Base-by-base conservation (phyloP, 331 rosid species). In the Cydonia oblonga region DNA sequence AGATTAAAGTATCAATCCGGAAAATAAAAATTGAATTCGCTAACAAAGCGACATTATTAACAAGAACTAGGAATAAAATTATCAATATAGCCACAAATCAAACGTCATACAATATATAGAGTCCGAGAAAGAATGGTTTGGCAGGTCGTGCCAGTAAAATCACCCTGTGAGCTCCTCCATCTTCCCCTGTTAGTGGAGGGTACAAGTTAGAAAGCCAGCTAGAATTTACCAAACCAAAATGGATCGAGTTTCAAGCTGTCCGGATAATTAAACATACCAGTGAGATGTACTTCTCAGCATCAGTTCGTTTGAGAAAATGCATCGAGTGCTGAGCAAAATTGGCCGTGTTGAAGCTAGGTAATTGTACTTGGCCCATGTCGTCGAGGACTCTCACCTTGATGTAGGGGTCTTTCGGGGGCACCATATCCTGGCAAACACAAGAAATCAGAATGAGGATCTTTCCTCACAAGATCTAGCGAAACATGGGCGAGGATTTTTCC, bases 391-490 rank as follows among this genome's bases (percentile, higher is more conserved):
- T 85, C 76, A 93, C 97, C 82, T 90, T 81, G 80, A 93, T 89
- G 73, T 86, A 93, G 44, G 98, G 97, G 79, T 93, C 98, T 78
- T 93, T 93, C 25, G 97, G 98, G 8, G 98, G 98, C 63, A 93
- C 95, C 96, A 93, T 87, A 78, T 93, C 98, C 98, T 93, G 80
- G 69, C 76, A 82, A 82, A 77, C 74, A 44, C 74, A 16, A 82
- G 49, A 73, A 81, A 71, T 72, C 28, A 53, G 57, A 66, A 54
- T 35, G 52, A 65, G 13, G 57, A 28, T 28, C 23, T 26, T 51
- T 28, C 6, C 61, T 49, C 61, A 10, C 16, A 11, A 29, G 5
- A 51, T 2, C 2, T 28, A 11, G 28, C 2, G 42, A 5, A 18
- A 16, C 18, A 40, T 1, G 46, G 46, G 46, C 2, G 4, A 40